phyloP scores from a whole-genome alignment of 345 rosid species.

The Theobroma cacao region DNA sequence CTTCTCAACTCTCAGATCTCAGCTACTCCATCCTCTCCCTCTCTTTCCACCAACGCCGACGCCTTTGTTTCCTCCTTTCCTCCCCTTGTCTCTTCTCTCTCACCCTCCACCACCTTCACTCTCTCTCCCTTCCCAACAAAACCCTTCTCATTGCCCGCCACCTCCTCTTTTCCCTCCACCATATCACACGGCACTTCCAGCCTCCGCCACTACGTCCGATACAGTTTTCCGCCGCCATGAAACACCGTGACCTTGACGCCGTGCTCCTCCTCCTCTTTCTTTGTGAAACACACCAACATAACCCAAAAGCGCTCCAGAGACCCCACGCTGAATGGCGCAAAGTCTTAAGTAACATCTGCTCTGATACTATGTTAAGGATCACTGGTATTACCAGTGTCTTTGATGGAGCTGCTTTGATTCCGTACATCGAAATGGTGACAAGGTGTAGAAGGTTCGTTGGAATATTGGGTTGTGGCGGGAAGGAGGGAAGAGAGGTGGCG shows the following conservation, averaged over 20 bases:
- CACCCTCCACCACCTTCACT: slow-evolving; percentile 73
- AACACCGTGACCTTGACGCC: slow-evolving; percentile 72
- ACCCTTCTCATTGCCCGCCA: slow-evolving; percentile 75
- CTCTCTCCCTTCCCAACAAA: slow-evolving; percentile 64
- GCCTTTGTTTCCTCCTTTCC: slow-evolving; percentile 67
- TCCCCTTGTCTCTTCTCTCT: slow-evolving; percentile 74
- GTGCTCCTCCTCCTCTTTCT: slow-evolving; percentile 78
- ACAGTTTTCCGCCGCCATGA: slow-evolving; percentile 24
- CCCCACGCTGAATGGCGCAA: slow-evolving; percentile 53
- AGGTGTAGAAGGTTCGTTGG: slow-evolving; percentile 64
- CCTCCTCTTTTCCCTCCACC: slow-evolving; percentile 74
- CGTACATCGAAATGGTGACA: slow-evolving; percentile 56
- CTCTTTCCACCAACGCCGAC: slow-evolving; percentile 54
- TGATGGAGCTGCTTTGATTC: slow-evolving; percentile 57
- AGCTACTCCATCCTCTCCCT: slow-evolving; percentile 47
- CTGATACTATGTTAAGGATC: slow-evolving; percentile 27
- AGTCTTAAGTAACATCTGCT: slow-evolving; percentile 35
- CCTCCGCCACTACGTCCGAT: slow-evolving; percentile 25
- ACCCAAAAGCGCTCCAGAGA: slow-evolving; percentile 51
- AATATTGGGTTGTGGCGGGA: slow-evolving; percentile 36
- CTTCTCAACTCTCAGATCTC: slow-evolving; percentile 49
- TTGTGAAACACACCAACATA: slow-evolving; percentile 64
- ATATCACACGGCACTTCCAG: slow-evolving; percentile 46
- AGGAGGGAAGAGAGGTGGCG: slow-evolving; percentile 43
- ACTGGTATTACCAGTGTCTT: slow-evolving; percentile 40